Percentiles rank a stretch among this genome's conserved stretches.
Conservation (phyloP, 305 asterid genomes). For the Solanum chacoense region DNA sequence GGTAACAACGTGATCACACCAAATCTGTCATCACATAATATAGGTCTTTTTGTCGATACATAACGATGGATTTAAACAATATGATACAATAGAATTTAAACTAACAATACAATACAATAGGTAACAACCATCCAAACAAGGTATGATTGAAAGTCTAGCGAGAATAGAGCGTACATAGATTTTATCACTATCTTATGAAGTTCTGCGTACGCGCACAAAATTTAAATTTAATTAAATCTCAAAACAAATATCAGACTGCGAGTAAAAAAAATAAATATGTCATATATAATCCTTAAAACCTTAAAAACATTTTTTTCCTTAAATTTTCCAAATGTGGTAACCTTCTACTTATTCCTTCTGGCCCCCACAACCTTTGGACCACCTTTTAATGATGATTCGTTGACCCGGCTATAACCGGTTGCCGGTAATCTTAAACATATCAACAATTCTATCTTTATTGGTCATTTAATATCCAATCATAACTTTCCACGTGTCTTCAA, state of each 20-base stretch:
- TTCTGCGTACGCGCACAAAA: accelerated
- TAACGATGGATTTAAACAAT: too few relatives aligned
- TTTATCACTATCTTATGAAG: accelerated
- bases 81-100: too few relatives aligned
- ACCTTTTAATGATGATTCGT: background rate
- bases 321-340: background rate
- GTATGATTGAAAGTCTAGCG: too few relatives aligned
- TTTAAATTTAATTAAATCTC: background rate
- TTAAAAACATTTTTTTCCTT: background rate
- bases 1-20: background rate
- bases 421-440: background rate
- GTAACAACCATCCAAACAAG: background rate
- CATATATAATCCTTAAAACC: background rate
- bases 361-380: background rate
- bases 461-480: background rate
- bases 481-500: background rate
- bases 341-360: background rate
- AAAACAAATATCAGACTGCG: background rate
- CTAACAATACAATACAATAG: background rate
- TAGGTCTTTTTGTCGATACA: too few relatives aligned
- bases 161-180: too few relatives aligned
- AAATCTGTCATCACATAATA: background rate
- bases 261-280: background rate
- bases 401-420: slow-evolving; percentile 1
- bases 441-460: background rate